A percentile compares a stretch with the other conserved stretches of the same genome.
Evolutionary conservation across 1,284 basidiomycete genomes (phyloP).

Genomic region (Uromyces viciae-fabae): DNA sequence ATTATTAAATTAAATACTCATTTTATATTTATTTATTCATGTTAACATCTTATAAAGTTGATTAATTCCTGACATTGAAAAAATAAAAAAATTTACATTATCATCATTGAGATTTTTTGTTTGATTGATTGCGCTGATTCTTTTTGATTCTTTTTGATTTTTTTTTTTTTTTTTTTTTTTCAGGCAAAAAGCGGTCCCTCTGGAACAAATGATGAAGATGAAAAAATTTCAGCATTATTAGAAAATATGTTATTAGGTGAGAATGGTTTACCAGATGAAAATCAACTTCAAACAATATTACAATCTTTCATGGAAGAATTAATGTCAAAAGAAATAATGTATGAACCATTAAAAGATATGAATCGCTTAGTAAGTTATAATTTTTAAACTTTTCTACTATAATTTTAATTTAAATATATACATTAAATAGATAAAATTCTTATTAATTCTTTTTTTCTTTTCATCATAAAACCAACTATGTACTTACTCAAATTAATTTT

Average conservation of each 20-base stretch:
- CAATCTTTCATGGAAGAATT: constrained; percentile 89
- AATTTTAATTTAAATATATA: constrained; percentile 23
- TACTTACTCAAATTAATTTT: too few relatives aligned
- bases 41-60: constrained; percentile 19
- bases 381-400: constrained; percentile 17
- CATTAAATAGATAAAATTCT: too few relatives aligned
- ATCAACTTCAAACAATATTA: constrained; percentile 69
- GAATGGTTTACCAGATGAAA: constrained; percentile 59
- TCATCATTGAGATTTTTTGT: too few relatives aligned
- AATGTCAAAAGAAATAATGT: constrained; percentile 87
- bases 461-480: not conserved
- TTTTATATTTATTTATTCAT: too few relatives aligned
- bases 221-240: constrained; percentile 38
- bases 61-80: not conserved
- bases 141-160: not conserved
- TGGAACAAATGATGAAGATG: constrained; percentile 16
- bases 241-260: constrained; percentile 48
- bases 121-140: not conserved
- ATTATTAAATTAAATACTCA: constrained; percentile 24
- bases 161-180: not conserved
- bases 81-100: not conserved
- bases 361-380: constrained; percentile 66
- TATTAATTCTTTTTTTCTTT: not conserved
- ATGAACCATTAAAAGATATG: constrained; percentile 87
- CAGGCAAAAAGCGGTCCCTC: constrained; percentile 16